A percentile compares a stretch with the other conserved stretches of the same genome.
Conservation (phyloP, 192 early-diverging fungal genomes). For the Coemansia sp. region DNA sequence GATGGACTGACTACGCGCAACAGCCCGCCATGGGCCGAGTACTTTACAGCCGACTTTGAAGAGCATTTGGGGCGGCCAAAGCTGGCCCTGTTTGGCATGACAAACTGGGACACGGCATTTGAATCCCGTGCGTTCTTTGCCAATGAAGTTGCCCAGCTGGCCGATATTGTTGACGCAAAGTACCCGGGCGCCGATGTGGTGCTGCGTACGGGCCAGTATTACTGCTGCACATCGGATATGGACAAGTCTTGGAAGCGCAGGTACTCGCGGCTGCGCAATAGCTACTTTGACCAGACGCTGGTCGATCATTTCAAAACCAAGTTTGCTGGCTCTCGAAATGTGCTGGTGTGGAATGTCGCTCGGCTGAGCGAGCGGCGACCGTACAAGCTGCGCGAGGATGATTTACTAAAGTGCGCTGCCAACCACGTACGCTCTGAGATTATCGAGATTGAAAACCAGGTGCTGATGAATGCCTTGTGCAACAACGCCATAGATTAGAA, state of each 20-base stretch:
- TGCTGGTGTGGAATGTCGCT: conserved; percentile 52
- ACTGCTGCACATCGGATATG: conserved; percentile 56
- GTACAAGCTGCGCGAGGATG: conserved; percentile 24
- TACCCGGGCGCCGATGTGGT: conserved; percentile 43
- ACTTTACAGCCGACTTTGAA: conserved; percentile 8
- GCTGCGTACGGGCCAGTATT: conserved; percentile 56
- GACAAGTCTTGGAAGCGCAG: conserved; percentile 27
- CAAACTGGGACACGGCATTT: conserved; percentile 58
- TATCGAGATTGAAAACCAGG: conserved; percentile 56
- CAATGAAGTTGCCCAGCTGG: conserved; percentile 18
- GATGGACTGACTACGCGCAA: conserved; percentile 53
- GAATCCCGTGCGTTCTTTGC: conserved; percentile 29
- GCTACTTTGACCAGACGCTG: conserved; percentile 28
- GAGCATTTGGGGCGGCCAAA: conserved; percentile 12
- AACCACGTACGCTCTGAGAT: conserved; percentile 57
- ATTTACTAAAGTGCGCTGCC: conserved; percentile 30
- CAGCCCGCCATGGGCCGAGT: conserved; percentile 29
- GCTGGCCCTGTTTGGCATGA: conserved; percentile 41
- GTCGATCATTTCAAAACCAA: conserved; percentile 21
- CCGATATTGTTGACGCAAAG: conserved; percentile 20
- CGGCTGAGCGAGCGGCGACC: conserved; percentile 36
- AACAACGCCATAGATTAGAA: conserved; percentile 1
- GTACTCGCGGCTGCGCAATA: conserved; percentile 32
- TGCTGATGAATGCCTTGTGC: conserved; percentile 32
- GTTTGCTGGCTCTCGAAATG: conserved; percentile 16